Evolutionary conservation across 257 asterid genomes (phyloP), one percentile per base, ranked within the genome.

Genomic region (Thymus mandschuricus): DNA sequence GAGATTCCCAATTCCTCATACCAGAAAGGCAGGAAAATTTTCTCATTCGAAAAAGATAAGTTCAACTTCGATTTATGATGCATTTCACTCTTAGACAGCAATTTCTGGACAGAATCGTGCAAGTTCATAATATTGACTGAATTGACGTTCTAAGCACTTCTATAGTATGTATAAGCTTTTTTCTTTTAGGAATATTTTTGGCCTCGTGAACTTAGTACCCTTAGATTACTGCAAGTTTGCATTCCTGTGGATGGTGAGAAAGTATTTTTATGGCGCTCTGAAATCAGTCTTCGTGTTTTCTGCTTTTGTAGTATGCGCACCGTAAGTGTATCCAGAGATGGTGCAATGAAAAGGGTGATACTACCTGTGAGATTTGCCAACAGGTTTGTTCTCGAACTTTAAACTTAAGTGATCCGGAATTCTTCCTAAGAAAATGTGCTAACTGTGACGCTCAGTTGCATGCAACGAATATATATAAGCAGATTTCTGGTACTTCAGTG

Each of bases 281-380:
- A 59, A n/a, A 45, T 4, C 43, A 4, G 5, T 57, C 56, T 11
- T 49, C 44, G 13, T 29, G 5, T 10, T 54, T 62, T 52, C 44
- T 33, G 3, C 44, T 27, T 58, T 33, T 59, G 77, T 81, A 92
- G 98, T 88, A 88, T 77, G 96, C 96, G 56, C 98, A 89, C 75
- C 87, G 96, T 5, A 78, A 79, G 72, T 92, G 98, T 57, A 89
- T 89, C 38, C 96, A 92, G 58, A 81, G 87, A 62, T 92, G 98
- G 98, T 89, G 98, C 85, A 84, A 84, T 54, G 98, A 86, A 83
- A 92, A 92, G 74, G 96, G 98, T n/a, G 88, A 92, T 79, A 89
- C 89, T 10, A 73, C 68, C 62, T 92, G 98, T 57, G 98, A 92
- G 82, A 92, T 92, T 75, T 92, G 98, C 79, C 83, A 60, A 74